Evolutionary conservation across 768 basidiomycete genomes (phyloP).

Genomic region (Phanerochaete carnosa): DNA sequence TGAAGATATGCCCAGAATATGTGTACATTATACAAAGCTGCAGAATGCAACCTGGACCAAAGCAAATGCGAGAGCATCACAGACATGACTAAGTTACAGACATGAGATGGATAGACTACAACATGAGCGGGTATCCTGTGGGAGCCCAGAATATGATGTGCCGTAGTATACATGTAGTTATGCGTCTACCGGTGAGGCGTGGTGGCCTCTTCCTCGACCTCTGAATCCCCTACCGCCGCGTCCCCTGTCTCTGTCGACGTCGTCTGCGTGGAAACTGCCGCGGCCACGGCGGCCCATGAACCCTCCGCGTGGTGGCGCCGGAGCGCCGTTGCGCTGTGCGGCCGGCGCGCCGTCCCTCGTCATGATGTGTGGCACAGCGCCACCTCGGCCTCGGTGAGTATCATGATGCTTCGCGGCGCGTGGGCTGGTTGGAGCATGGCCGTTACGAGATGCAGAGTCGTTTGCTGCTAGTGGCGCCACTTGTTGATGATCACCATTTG

Average conservation of each 20-base stretch:
- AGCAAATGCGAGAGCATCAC: conserved; percentile 8
- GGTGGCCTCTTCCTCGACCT: conserved; percentile 1
- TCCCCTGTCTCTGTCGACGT: conserved; percentile 1
- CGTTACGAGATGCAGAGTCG: background rate
- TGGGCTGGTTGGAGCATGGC: background rate
- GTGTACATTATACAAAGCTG: conserved; percentile 22
- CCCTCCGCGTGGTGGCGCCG: background rate
- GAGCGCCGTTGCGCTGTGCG: background rate
- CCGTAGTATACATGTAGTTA: background rate
- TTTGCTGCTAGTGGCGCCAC: background rate
- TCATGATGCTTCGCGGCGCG: background rate
- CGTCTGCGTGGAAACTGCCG: background rate
- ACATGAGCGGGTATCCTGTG: background rate
- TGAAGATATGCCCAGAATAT: background rate
- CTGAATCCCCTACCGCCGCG: background rate
- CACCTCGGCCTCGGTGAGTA: background rate
- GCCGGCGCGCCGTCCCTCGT: background rate
- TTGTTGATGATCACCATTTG: background rate
- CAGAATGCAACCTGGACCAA: background rate
- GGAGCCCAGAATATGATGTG: background rate
- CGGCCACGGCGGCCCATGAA: background rate
- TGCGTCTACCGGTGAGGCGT: background rate
- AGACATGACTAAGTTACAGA: background rate
- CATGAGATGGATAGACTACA: background rate
- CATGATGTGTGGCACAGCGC: background rate